Percentiles rank a stretch among this genome's conserved stretches.
Evolutionary conservation across 2,329 filamentous ascomycete genomes (phyloP).

Genomic region (Didymella keratinophila): DNA sequence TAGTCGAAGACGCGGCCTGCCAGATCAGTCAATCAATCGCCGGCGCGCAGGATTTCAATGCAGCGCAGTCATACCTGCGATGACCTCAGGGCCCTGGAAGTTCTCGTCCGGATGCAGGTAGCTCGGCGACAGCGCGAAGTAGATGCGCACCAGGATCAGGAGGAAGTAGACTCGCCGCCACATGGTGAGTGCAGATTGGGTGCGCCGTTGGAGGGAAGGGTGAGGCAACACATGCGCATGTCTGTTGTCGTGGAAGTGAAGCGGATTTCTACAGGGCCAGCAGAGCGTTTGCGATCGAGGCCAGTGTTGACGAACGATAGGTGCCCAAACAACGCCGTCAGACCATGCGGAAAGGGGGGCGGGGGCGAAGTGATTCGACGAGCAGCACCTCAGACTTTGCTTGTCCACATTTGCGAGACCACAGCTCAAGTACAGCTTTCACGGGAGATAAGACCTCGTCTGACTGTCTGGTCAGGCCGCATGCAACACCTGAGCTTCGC

Average conservation of each 20-base stretch:
- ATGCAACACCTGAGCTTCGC: conserved; percentile 11
- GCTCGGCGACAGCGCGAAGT: conserved; percentile 92
- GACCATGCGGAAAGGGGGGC: conserved; percentile 12
- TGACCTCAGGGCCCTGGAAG: conserved; percentile 97
- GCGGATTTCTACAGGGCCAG: conserved; percentile 30
- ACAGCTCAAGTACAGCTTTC: conserved; percentile 4
- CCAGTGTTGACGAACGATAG: conserved; percentile 18
- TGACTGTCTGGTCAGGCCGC: conserved; percentile 19
- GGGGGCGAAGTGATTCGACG: neutral
- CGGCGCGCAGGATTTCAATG: conserved; percentile 3
- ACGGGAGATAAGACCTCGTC: conserved; percentile 9
- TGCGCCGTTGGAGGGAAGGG: conserved; percentile 23
- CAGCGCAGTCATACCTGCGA: conserved; percentile 71
- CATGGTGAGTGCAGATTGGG: conserved; percentile 62
- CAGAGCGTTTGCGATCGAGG: conserved; percentile 29
- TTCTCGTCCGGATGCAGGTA: conserved; percentile 99
- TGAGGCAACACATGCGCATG: conserved; percentile 42
- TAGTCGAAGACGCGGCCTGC: conserved; percentile 92
- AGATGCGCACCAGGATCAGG: conserved; percentile 85
- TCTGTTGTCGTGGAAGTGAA: conserved; percentile 32
- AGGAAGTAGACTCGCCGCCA: conserved; percentile 90
- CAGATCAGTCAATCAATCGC: conserved; percentile 8
- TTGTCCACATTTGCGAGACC: conserved; percentile 10
- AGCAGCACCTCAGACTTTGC: neutral
- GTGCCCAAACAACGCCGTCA: conserved; percentile 20